phyloP scores from a whole-genome alignment of 306 rosid species.

The Pyrus pyrifolia region DNA sequence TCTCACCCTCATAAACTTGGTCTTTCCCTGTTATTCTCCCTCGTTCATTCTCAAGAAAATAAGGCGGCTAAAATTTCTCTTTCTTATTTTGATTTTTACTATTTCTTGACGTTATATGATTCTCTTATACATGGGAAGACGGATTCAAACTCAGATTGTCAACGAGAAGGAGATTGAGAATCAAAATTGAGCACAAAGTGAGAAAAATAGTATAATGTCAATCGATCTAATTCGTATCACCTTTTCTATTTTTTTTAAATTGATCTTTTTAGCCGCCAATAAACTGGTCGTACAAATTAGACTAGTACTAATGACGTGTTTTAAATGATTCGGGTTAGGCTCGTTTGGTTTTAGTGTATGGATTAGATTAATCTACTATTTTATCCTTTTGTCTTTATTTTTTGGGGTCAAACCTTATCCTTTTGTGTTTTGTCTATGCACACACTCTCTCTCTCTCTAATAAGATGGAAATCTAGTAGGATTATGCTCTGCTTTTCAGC shows the following conservation, averaged over 20 bases:
- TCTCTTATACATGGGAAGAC: background rate
- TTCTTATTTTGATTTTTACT: background rate
- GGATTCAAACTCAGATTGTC: background rate
- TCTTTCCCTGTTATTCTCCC: background rate
- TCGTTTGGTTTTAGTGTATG: background rate
- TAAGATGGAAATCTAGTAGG: conserved; percentile 10
- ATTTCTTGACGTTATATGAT: background rate
- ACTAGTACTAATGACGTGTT: background rate
- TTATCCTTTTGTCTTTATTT: background rate
- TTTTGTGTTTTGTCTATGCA: too few relatives aligned
- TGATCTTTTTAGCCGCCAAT: too few relatives aligned
- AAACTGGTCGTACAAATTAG: too few relatives aligned
- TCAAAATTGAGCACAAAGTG: background rate
- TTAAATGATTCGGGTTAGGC: background rate
- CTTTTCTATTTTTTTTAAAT: too few relatives aligned
- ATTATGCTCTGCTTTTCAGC: conserved; percentile 12
- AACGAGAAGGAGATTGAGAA: background rate
- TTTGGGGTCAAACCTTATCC: too few relatives aligned
- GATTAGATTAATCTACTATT: background rate
- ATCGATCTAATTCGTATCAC: rapidly evolving
- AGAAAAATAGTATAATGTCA: too few relatives aligned
- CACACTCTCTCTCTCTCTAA: too few relatives aligned
- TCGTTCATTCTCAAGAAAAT: background rate
- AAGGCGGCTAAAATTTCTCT: background rate
- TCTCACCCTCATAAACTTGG: background rate